phyloP scores from a whole-genome alignment of 768 basidiomycete species.

The Daedaleopsis sinensis region DNA sequence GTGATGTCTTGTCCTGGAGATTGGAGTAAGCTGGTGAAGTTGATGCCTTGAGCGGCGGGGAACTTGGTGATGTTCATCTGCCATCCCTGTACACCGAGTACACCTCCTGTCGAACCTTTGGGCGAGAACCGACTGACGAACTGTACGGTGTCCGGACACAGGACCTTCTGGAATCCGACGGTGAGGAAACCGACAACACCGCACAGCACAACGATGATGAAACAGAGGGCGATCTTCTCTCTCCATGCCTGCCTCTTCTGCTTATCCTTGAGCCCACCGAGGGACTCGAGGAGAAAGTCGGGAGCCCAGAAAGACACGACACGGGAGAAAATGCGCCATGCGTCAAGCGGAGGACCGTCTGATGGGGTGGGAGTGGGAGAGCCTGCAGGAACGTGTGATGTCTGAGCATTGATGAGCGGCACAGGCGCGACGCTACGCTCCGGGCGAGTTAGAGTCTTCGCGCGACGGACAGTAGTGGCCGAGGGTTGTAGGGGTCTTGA shows the following conservation, averaged over 20 bases:
- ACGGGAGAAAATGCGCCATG: conserved; percentile 84
- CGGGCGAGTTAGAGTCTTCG: conserved; percentile 95
- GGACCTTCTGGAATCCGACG: conserved; percentile 89
- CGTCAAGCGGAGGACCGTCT: conserved; percentile 44
- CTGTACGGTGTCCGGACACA: conserved; percentile 70
- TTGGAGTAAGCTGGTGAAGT: conserved; percentile 60
- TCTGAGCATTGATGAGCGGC: conserved; percentile 88
- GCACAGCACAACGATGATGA: conserved; percentile 81
- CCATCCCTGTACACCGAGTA: conserved; percentile 76
- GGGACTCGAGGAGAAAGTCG: conserved; percentile 64
- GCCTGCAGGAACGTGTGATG: conserved; percentile 44
- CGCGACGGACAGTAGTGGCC: conserved; percentile 70
- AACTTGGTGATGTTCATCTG: conserved; percentile 74
- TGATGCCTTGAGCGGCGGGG: conserved; percentile 47
- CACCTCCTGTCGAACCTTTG: conserved; percentile 59
- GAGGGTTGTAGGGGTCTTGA: conserved; percentile 33
- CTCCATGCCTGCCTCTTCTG: conserved; percentile 90
- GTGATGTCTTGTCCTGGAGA: conserved; percentile 88
- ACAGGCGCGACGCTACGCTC: conserved; percentile 93
- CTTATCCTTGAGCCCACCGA: conserved; percentile 83
- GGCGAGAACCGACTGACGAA: conserved; percentile 48
- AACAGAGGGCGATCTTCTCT: conserved; percentile 94
- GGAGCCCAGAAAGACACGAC: conserved; percentile 93
- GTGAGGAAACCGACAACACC: conserved; percentile 87
- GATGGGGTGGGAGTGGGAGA: conserved; percentile 17